Percentiles rank a stretch among this genome's conserved stretches.
These are phyloP conservation scores for Pichia sp. DNA, from an alignment of 1,139 yeast genomes.

Conservation along the genomic window DNA sequence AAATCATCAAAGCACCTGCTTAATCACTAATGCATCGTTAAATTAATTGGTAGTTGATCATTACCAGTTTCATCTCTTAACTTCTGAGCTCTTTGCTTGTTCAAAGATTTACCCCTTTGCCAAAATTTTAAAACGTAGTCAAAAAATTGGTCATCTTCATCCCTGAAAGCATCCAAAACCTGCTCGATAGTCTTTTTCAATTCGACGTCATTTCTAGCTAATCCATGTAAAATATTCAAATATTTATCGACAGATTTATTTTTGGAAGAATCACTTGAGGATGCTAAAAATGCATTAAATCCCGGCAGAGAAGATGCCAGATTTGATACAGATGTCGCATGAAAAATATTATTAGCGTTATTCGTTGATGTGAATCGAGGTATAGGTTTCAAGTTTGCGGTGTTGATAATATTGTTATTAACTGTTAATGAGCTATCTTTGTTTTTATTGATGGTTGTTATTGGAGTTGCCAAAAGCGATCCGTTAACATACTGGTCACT, in stretches of 20 bases:
- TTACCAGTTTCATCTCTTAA: conserved; percentile 12
- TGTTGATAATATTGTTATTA: not conserved
- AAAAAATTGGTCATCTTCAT: conserved; percentile 25
- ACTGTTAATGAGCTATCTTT: too few relatives aligned
- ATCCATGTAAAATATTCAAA: conserved; percentile 18
- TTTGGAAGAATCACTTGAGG: conserved; percentile 6
- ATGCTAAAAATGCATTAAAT: conserved; percentile 9
- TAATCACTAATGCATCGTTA: conserved; percentile 6
- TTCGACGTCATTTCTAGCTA: conserved; percentile 26
- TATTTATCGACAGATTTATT: conserved; percentile 20
- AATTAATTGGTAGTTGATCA: conserved; percentile 10
- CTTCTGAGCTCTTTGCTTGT: conserved; percentile 19
- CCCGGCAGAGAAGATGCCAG: conserved; percentile 14
- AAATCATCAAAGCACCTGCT: too few relatives aligned
- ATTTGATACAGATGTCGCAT: conserved; percentile 5
- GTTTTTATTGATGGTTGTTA: too few relatives aligned
- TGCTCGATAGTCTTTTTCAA: conserved; percentile 19
- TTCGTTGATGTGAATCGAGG: not conserved
- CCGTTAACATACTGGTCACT: conserved; percentile 15
- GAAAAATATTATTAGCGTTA: conserved; percentile 1
- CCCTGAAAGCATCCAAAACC: conserved; percentile 22
- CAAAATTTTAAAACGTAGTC: conserved; percentile 25
- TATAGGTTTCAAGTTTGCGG: not conserved
- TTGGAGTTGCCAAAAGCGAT: too few relatives aligned
- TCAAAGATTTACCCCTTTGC: conserved; percentile 24